Evolutionary conservation across 768 basidiomycete species (phyloP).

Genomic region (Tricholoma flavovirens): DNA sequence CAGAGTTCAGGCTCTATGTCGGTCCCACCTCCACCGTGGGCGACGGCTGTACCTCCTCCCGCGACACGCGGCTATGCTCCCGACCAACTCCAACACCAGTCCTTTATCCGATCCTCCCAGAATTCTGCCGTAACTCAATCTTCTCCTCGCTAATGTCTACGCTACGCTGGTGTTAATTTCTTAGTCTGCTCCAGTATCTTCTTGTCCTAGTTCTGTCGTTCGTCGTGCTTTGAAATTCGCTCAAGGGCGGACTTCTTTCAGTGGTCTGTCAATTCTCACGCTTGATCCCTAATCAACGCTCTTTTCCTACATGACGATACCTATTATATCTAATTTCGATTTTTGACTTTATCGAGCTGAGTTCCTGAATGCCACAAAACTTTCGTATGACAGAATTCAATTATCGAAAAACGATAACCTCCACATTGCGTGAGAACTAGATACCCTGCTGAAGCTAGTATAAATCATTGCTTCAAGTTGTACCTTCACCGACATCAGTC

Average conservation of each 20-base stretch:
- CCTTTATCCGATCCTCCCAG: conserved; percentile 30
- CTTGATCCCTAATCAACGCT: conserved; percentile 8
- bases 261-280: conserved; percentile 8
- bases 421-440: too few species aligned
- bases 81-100: conserved; percentile 32
- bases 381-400: background rate
- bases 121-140: conserved; percentile 17
- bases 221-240: conserved; percentile 7
- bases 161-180: conserved; percentile 9
- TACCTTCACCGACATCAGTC: too few species aligned
- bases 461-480: too few species aligned
- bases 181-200: background rate
- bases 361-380: background rate
- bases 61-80: conserved; percentile 22
- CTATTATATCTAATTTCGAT: background rate
- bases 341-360: background rate
- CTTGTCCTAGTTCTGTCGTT: background rate
- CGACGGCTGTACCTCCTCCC: conserved; percentile 12
- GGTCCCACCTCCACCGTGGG: conserved; percentile 25
- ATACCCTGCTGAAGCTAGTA: too few species aligned
- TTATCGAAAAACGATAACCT: too few species aligned
- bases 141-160: conserved; percentile 19
- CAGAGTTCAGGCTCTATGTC: conserved; percentile 13
- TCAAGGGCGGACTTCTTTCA: conserved; percentile 11
- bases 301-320: conserved; percentile 5